Base-by-base conservation (phyloP, 371 early-diverging fungal species). In the Cokeromyces recurvatus region DNA sequence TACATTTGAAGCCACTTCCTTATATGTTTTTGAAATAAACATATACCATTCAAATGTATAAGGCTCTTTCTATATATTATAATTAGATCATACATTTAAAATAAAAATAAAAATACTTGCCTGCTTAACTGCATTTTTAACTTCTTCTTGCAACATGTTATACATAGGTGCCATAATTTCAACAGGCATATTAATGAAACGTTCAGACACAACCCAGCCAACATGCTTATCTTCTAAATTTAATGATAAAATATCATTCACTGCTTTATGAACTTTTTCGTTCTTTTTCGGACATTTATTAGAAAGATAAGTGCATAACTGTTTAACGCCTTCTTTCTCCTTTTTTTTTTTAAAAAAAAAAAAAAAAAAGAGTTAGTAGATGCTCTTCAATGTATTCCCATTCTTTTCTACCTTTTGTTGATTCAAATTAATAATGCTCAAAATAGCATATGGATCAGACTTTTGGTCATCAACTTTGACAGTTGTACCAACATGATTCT, bases 181-280 rank as follows among this genome's bases (percentile, higher is more conserved):
- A 27, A 91, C 88, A 4, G 98, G 96, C 94, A 97, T 92, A 64
- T 97, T 97, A 59, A 97, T 82, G 16, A 97, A 81, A 8, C 98
- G 69, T 54, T 95, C 95, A 52, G 86, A 87, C n/a, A 97, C 32
- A 19, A 95, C 60, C 59, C 91, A 60, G 0, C 84, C 97, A 4
- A 85, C 74, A 38, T 74, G 64, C 20, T 66, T 60, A 17, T 55
- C 56, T 9, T 43, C 23, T 12, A 41, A 47, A 1, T 27, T 9
- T 11, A 71, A 55, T 4, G 65, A 53, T 34, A 89, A 55, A n/a
- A 84, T 57, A 11, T 68, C 46, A n/a, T 57, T 46, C 14, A 89
- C 52, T 31, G 64, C 56, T 17, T 51, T 54, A 24, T 68, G 46
- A 32, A 78, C n/a, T 10, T 62, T 51, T 20, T 63, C 57, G 47